Conservation (phyloP, 225 moss, liverwort and hornwort genomes). For the Ulota crispa region DNA sequence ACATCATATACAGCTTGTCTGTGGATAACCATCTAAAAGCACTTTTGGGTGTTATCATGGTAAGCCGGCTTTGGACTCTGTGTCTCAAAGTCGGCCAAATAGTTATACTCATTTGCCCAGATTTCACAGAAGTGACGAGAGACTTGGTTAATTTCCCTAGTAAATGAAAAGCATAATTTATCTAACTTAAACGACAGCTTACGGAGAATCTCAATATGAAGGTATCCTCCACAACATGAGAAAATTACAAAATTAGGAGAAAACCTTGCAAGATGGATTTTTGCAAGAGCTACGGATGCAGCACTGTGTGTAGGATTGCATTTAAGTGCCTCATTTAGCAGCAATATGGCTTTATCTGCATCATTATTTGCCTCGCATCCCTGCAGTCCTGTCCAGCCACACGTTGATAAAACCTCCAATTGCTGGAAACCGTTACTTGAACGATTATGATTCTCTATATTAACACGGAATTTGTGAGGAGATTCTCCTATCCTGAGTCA, state of each 20-base stretch:
- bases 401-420: constrained; percentile 5
- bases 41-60: background rate
- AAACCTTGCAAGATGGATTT: constrained; percentile 75
- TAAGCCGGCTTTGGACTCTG: background rate
- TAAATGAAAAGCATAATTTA: background rate
- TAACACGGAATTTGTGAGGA: background rate
- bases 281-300: constrained; percentile 70
- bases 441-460: background rate
- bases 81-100: background rate
- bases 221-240: background rate
- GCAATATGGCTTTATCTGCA: constrained; percentile 64
- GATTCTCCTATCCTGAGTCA: background rate
- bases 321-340: constrained; percentile 79
- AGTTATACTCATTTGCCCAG: background rate
- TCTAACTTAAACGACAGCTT: background rate
- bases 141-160: background rate
- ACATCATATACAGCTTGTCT: background rate
- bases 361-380: constrained; percentile 88
- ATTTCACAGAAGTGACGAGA: background rate
- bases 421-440: background rate
- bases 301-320: constrained; percentile 73
- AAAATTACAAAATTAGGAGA: constrained; percentile 9
- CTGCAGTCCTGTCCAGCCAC: constrained; percentile 30
- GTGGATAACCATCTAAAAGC: background rate
- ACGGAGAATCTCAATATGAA: background rate